Base-by-base conservation (phyloP, 164 flowering plant genomes). In the Santalum album region DNA sequence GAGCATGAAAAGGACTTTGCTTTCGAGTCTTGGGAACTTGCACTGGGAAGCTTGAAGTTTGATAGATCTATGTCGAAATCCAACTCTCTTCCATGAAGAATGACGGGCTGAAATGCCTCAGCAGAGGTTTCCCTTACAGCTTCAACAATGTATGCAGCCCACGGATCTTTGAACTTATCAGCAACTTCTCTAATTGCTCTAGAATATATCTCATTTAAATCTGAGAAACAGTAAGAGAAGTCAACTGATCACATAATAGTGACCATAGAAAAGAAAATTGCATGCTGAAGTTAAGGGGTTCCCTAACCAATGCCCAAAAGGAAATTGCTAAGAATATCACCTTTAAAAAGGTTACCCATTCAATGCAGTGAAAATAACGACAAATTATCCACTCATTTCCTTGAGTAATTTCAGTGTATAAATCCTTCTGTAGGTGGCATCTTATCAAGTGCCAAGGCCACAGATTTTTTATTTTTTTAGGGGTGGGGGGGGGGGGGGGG, bases 151-250 rank as follows among this genome's bases (percentile, higher is more conserved):
- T 69, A 92, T 44, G 67, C 72, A 38, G 58, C 70, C 38, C 76
- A 58, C 18, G 80, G 75, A 62, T 84, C 91, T 68, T 62, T 78
- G 21, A 88, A 70, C 66, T 71, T 75, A 32, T 72, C 69, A 61
- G 70, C 68, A 70, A 72, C 75, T 15, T 65, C 78, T 40, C 81
- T 81, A 55, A 54, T 68, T 39, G 81, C 73, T 51, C 43, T 72
- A 21, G 53, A 43, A 53, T 57, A 82, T 35, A 63, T 70, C 32
- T 67, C 65, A 59, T 75, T 74, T 1, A 69, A 75, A 72, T 67
- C 96, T 91, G 71, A 54, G 26, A 53, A 22, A 65, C 45, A 71
- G 48, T 14, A 58, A 64, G 12, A 34, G 22, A 19, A 32, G 22
- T 51, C 27, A 55, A 6, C 21, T 54, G 16, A 48, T 26, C 24